Evolutionary conservation across 1,284 basidiomycete species (phyloP).

Genomic region (Mrakiaceae sp.): DNA sequence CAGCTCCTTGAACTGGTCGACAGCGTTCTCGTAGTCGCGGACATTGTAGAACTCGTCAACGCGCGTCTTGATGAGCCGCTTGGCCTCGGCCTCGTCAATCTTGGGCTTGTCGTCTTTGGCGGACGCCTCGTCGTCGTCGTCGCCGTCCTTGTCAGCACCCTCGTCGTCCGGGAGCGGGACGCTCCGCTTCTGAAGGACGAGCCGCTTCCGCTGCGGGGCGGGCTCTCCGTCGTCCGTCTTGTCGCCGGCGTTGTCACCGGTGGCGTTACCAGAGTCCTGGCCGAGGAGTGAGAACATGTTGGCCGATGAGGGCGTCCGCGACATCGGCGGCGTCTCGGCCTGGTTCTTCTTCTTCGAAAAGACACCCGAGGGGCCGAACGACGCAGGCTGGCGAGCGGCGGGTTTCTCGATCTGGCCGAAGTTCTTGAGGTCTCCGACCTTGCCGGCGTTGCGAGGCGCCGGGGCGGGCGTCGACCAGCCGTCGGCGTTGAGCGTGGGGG

Average conservation of each 20-base stretch:
- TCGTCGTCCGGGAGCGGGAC: constrained; percentile 29
- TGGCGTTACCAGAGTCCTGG: constrained; percentile 47
- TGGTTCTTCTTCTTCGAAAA: constrained; percentile 62
- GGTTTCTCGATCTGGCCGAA: constrained; percentile 74
- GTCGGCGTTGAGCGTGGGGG: constrained; percentile 42
- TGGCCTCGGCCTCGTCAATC: constrained; percentile 32
- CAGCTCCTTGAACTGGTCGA: constrained; percentile 69
- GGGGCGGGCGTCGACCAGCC: constrained; percentile 73
- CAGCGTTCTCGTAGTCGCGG: constrained; percentile 58
- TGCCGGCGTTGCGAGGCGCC: constrained; percentile 46
- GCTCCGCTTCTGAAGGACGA: constrained; percentile 55
- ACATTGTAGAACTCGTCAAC: constrained; percentile 50
- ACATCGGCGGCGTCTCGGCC: constrained; percentile 49
- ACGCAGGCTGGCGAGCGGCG: constrained; percentile 27
- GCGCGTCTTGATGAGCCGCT: constrained; percentile 54
- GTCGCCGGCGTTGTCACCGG: constrained; percentile 40
- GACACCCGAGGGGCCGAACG: constrained; percentile 67
- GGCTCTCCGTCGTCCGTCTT: constrained; percentile 29
- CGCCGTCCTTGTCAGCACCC: constrained; percentile 32
- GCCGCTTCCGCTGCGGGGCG: constrained; percentile 55
- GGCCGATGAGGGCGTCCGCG: constrained; percentile 60
- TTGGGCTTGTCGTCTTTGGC: constrained; percentile 48
- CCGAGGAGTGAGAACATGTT: constrained; percentile 83
- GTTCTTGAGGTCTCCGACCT: constrained; percentile 74
- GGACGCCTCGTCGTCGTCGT: constrained; percentile 44